Conservation (phyloP, 2,329 filamentous ascomycete species). For the Emergomyces orientalis region DNA sequence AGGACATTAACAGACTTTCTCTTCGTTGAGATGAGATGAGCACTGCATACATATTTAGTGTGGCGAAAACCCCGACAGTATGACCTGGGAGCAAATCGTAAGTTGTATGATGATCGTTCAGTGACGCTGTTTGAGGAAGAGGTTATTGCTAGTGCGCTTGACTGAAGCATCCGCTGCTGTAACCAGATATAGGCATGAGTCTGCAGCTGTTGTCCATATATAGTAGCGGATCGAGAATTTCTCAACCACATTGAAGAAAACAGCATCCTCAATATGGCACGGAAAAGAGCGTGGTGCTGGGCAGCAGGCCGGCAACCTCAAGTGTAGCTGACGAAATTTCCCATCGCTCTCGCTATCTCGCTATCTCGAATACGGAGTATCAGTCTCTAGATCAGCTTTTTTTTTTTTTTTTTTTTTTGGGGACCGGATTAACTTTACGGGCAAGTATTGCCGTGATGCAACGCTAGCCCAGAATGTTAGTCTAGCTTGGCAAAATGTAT, state of each 20-base stretch:
- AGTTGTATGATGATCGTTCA: background rate
- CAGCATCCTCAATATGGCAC: slow-evolving; percentile 6
- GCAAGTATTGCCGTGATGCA: background rate
- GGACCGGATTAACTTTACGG: background rate
- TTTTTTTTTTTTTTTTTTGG: background rate
- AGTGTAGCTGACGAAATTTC: background rate
- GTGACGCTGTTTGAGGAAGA: background rate
- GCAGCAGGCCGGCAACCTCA: background rate
- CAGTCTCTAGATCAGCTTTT: background rate
- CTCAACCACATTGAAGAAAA: slow-evolving; percentile 8
- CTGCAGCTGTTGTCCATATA: slow-evolving; percentile 12
- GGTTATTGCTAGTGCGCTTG: background rate
- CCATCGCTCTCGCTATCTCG: background rate
- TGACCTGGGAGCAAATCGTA: background rate
- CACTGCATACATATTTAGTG: background rate
- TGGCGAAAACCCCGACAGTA: background rate
- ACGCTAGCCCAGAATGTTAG: background rate
- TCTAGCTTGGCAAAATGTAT: too few species aligned
- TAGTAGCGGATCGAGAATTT: slow-evolving; percentile 11
- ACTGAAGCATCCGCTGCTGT: slow-evolving; percentile 9
- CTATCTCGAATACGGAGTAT: background rate
- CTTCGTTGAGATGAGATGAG: background rate
- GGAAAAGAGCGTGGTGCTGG: background rate
- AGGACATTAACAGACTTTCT: background rate
- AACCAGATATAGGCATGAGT: slow-evolving; percentile 12